Percentiles rank a stretch among this genome's conserved stretches.
These are phyloP conservation scores for Cryptococcus sp. DNA, from an alignment of 1,284 basidiomycete species.

Conservation along the genomic window DNA sequence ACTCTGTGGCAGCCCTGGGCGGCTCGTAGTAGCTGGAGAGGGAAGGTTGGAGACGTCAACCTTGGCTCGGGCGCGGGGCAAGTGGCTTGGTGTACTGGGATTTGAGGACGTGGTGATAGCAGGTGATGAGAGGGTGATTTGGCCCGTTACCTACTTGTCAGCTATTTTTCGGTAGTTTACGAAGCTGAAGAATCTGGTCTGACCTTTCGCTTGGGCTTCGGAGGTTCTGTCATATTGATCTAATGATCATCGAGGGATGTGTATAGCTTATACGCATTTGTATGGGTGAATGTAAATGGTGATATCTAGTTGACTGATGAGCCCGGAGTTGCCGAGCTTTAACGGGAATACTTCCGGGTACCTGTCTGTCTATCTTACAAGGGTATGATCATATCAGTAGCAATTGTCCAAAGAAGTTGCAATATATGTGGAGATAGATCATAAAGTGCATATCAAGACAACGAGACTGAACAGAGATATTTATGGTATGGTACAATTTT, in stretches of 20 bases:
- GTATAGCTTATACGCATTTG: too few species aligned
- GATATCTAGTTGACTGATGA: too few species aligned
- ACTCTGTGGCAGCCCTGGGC: background rate
- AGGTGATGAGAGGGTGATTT: conserved; percentile 3
- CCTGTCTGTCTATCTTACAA: too few species aligned
- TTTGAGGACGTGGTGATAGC: background rate
- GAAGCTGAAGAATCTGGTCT: background rate
- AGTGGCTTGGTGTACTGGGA: background rate
- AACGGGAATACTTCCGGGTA: too few species aligned
- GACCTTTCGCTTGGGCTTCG: background rate
- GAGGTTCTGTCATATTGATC: background rate
- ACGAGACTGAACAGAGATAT: too few species aligned
- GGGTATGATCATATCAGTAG: too few species aligned
- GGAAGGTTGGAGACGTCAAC: conserved; percentile 2
- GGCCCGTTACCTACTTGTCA: conserved; percentile 7
- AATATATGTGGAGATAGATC: too few species aligned
- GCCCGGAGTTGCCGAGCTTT: too few species aligned
- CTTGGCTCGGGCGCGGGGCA: conserved; percentile 6
- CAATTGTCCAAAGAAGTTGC: too few species aligned
- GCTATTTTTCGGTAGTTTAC: background rate
- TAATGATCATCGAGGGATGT: background rate
- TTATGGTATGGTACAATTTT: background rate
- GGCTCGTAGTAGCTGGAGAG: conserved; percentile 1
- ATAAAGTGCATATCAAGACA: too few species aligned
- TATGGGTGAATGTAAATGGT: too few species aligned